Percentiles rank a stretch among this genome's conserved stretches.
Evolutionary conservation across 2,329 filamentous ascomycete species (phyloP).

Genomic region (Fusarium domesticum): DNA sequence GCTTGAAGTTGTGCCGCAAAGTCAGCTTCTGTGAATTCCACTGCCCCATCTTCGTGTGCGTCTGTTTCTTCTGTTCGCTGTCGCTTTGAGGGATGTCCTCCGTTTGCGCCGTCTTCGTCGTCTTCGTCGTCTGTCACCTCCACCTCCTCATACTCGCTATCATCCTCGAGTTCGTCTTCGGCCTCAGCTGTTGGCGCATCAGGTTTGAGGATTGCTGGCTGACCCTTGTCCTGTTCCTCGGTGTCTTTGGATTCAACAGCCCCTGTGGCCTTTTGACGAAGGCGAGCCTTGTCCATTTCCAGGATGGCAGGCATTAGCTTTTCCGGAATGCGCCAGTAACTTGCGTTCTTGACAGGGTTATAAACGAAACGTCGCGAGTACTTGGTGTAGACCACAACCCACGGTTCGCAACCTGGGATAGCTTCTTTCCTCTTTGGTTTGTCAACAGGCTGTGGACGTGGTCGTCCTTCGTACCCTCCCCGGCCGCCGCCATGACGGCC

Average conservation of each 20-base stretch:
- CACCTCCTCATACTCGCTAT: slow-evolving; percentile 75
- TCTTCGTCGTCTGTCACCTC: slow-evolving; percentile 55
- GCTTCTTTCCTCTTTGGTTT: slow-evolving; percentile 74
- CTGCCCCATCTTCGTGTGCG: slow-evolving; percentile 46
- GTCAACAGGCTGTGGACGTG: slow-evolving; percentile 68
- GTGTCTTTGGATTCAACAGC: slow-evolving; percentile 20
- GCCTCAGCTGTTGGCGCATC: slow-evolving; percentile 1
- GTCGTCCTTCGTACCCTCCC: slow-evolving; percentile 55
- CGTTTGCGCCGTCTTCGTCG: slow-evolving; percentile 32
- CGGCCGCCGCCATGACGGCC: slow-evolving; percentile 36
- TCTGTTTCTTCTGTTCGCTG: slow-evolving; percentile 59
- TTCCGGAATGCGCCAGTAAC: slow-evolving; percentile 92
- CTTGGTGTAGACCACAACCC: slow-evolving; percentile 91
- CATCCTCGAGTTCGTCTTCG: slow-evolving; percentile 34
- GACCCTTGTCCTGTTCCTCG: slow-evolving; percentile 8
- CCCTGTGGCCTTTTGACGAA: slow-evolving; percentile 53
- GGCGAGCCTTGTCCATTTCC: slow-evolving; percentile 68
- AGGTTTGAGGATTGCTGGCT: not conserved
- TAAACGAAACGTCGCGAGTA: slow-evolving; percentile 86
- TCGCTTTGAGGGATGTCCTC: slow-evolving; percentile 58
- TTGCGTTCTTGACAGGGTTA: slow-evolving; percentile 80
- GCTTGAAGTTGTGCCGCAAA: slow-evolving; percentile 88
- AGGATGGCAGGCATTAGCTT: slow-evolving; percentile 77
- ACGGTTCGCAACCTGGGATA: slow-evolving; percentile 80
- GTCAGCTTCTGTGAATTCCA: slow-evolving; percentile 92